Evolutionary conservation across 768 basidiomycete species (phyloP), one percentile per base, ranked within the genome.

Genomic region (Podaxis pistillaris): DNA sequence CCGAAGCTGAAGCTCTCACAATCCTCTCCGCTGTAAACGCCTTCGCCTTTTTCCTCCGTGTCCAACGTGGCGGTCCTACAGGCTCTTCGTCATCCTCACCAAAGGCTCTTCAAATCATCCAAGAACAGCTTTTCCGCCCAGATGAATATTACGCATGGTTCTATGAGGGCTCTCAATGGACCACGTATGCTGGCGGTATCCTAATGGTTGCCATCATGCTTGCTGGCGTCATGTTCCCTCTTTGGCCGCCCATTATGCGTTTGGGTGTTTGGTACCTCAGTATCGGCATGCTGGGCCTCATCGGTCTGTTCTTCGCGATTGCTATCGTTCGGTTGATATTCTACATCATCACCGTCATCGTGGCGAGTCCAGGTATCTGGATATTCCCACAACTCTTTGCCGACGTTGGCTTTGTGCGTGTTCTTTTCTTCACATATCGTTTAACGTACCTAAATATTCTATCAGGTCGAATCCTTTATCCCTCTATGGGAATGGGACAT

Each of bases 331-430:
- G 97, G 56, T 80, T 98, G 58, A 91, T 99, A 68, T 90, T 98
- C 79, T 98, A 94, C 76, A 83, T 96, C 74, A 86, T 95, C 70
- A 96, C 96, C n/a, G 73, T 96, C 66, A 75, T 98, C 69, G 86
- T 86, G 60, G 88, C 86, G 36, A 86, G 88, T 64, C 94, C 94
- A 13, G 97, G 96, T 47, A 97, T 99, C 53, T 99, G 97, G 97
- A 90, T 98, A 78, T 99, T 98, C 81, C 97, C 97, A 0, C 90
- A 96, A 72, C 78, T 99, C 36, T 98, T 99, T 67, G 97, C 96
- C 13, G 96, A 99, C 70, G 96, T 98, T 60, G 96, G 97, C 74
- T 96, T 98, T 71, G 97, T 99, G 73, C 76, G 96, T 88, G 8
- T 26, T 36, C 56, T 24, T 64, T 26, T 30, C 57, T 33, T 5